Evolutionary conservation across 1,284 basidiomycete species (phyloP).

Genomic region (Apiotrichum laibachii): DNA sequence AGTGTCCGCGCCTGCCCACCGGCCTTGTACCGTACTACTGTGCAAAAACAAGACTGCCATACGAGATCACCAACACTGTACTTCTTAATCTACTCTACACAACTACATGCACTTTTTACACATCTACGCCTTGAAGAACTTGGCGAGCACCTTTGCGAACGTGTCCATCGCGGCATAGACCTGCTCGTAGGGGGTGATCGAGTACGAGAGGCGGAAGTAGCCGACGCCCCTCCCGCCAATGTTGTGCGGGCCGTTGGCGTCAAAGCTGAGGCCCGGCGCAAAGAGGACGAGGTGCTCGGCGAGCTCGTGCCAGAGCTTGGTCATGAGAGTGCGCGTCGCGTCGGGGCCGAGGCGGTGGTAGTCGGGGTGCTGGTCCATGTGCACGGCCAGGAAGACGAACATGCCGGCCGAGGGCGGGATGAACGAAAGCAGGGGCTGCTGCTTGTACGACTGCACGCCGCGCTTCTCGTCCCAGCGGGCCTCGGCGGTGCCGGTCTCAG

Average conservation of each 20-base stretch:
- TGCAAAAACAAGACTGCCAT: too few relatives aligned
- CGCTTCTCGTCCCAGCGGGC: conserved; percentile 54
- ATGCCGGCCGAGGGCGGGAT: conserved; percentile 61
- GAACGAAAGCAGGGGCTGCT: conserved; percentile 59
- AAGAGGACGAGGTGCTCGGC: conserved; percentile 50
- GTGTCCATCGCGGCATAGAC: conserved; percentile 35
- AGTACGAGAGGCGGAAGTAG: conserved; percentile 50
- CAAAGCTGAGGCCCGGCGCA: conserved; percentile 47
- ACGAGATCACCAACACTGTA: too few relatives aligned
- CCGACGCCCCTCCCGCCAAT: conserved; percentile 46
- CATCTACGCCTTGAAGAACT: conserved; percentile 32
- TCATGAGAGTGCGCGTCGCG: conserved; percentile 33
- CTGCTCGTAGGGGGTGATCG: conserved; percentile 47
- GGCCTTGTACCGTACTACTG: too few relatives aligned
- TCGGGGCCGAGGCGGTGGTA: conserved; percentile 46
- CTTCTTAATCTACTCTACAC: too few relatives aligned
- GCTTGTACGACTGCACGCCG: conserved; percentile 20
- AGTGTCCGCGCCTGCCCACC: too few relatives aligned
- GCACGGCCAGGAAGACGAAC: conserved; percentile 61
- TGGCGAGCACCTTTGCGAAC: conserved; percentile 42
- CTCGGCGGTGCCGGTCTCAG: conserved; percentile 8
- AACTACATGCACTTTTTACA: too few relatives aligned
- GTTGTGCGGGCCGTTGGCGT: conserved; percentile 42
- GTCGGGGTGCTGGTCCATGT: conserved; percentile 62
- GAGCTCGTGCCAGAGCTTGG: conserved; percentile 44